Evolutionary conservation across 495 filamentous ascomycete species (phyloP), one percentile per base, ranked within the genome.

Genomic region (Penicillium macrosclerotiorum): DNA sequence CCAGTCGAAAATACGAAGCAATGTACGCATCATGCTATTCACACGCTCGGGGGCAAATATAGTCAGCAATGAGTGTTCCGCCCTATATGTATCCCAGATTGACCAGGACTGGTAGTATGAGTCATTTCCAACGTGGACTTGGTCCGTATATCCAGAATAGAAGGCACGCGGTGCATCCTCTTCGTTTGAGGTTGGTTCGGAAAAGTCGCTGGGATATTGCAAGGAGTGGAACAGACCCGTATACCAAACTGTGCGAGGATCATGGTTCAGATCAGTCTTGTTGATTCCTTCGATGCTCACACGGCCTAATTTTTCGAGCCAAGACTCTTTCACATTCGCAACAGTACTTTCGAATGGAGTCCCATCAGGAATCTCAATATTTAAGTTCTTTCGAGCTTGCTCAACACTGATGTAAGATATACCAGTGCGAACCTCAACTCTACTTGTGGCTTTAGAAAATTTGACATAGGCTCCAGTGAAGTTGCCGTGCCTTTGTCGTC

Each of bases 91-190:
- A 33, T 63, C 59, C 59, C 59, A 63, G 25, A 63, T 60, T 3
- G 59, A 63, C 59, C 59, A 63, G 1, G 59, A 63, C 31, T 63
- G 59, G 27, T 60, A 63, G 38, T 63, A 63, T 9, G 56, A 59
- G 16, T 63, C 59, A 11, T 49, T 29, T n/a, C 22, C 36, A 0
- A 29, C 47, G 29, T 63, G 50, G 1, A 60, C 30, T 5, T 47
- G 51, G 30, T 63, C 59, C 9, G 59, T 63, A 19, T 63, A 63
- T 5, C 59, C 59, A 0, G 59, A 63, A 32, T 63, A 63, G 23
- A 49, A 57, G 1, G 30, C 24, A 2, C 59, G 56, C 2, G 31
- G 8, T 0, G 34, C 30, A 3, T 19, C 22, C n/a, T 49, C 45
- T 2, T 32, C 18, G 3, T 22, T 29, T 3, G 50, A 54, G 3